These are phyloP conservation scores for Candida maltosa DNA, from an alignment of 805 yeast species.

Conservation along the genomic window DNA sequence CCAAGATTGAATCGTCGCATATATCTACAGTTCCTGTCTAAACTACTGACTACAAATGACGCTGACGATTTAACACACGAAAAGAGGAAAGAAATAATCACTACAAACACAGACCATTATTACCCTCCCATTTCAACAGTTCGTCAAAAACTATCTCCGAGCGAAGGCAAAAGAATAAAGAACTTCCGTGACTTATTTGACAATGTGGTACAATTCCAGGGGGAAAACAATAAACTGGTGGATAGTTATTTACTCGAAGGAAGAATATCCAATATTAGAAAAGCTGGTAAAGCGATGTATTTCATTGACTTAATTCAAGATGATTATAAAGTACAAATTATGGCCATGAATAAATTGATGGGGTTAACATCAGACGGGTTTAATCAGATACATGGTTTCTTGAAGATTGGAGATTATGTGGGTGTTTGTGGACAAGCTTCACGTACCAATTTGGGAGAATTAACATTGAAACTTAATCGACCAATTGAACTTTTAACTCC, in stretches of 20 bases:
- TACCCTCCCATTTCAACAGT: too few species aligned
- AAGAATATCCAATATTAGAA: constrained; percentile 53
- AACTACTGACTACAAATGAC: too few species aligned
- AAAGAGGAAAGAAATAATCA: too few species aligned
- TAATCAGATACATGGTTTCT: constrained; percentile 29
- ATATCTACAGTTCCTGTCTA: too few species aligned
- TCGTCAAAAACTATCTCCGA: too few species aligned
- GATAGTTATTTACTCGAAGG: constrained; percentile 42
- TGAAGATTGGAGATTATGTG: constrained; percentile 73
- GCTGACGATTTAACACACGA: too few species aligned
- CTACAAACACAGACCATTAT: too few species aligned
- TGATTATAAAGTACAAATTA: constrained; percentile 53
- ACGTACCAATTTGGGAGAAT: constrained; percentile 71
- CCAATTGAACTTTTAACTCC: constrained; percentile 61
- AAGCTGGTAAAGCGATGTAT: constrained; percentile 64
- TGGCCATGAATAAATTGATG: constrained; percentile 52
- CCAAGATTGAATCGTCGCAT: too few species aligned
- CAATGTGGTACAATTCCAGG: too few species aligned
- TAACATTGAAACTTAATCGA: constrained; percentile 59
- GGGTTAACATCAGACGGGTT: constrained; percentile 42
- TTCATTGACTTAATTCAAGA: constrained; percentile 73
- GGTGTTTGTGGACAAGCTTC: constrained; percentile 70
- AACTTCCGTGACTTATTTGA: too few species aligned
- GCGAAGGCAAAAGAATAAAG: too few species aligned
- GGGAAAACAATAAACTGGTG: constrained; percentile 6